Percentiles rank a stretch among this genome's conserved stretches.
Evolutionary conservation across 2,329 filamentous ascomycete genomes (phyloP).

Genomic region (Seiridium unicorne): DNA sequence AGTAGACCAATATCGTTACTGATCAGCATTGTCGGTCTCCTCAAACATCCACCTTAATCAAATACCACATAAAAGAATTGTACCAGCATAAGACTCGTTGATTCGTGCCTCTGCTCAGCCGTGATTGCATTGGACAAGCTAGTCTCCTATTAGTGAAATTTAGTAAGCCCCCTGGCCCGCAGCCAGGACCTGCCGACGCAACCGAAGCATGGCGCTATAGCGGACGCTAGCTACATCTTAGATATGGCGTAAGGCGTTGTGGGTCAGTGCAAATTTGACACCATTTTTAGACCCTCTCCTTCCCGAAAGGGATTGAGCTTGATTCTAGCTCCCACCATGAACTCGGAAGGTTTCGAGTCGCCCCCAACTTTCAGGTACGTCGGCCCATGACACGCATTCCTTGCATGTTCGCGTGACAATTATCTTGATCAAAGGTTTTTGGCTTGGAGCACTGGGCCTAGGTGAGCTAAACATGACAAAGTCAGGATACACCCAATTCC

Average conservation of each 20-base stretch:
- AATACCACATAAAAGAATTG: too few species aligned
- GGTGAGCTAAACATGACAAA: too few species aligned
- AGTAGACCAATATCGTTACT: slow-evolving; percentile 19
- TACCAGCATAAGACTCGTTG: too few species aligned
- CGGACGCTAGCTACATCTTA: not conserved
- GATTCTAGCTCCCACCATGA: not conserved
- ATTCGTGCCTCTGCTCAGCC: too few species aligned
- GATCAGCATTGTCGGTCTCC: too few species aligned
- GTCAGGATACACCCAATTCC: too few species aligned
- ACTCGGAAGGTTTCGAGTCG: not conserved
- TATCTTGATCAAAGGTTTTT: too few species aligned
- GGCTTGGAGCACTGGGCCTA: too few species aligned
- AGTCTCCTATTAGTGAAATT: not conserved
- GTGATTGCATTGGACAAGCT: not conserved
- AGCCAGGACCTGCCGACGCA: not conserved
- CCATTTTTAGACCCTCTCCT: not conserved
- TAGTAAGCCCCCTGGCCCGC: not conserved
- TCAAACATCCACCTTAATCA: too few species aligned
- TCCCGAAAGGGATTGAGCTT: not conserved
- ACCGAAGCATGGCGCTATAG: not conserved
- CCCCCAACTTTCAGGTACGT: not conserved
- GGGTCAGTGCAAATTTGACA: not conserved
- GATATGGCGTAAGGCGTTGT: not conserved
- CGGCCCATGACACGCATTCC: not conserved
- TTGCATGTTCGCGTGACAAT: not conserved